phyloP scores from a whole-genome alignment of 257 asterid species.

The Oldenlandia corymbosa region DNA sequence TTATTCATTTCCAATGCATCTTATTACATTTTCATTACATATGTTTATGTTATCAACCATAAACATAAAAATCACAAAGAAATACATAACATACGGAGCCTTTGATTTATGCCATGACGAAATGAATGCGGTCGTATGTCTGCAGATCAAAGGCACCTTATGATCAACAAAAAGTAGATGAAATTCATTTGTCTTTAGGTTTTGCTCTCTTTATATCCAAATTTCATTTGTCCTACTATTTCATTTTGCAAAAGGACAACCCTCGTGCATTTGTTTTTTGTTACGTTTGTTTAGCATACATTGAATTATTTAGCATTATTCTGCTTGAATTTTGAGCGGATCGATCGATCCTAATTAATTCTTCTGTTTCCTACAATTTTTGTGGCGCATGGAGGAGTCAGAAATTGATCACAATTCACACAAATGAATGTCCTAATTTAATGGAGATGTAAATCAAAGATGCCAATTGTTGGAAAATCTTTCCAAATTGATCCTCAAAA shows the following conservation, averaged over 20 bases:
- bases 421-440: background rate
- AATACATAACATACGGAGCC: too few relatives aligned
- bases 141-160: slow-evolving; percentile 8
- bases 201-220: slow-evolving; percentile 2
- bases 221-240: background rate
- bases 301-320: background rate
- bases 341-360: background rate
- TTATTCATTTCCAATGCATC: too few relatives aligned
- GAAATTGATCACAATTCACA: background rate
- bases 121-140: slow-evolving; percentile 6
- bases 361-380: too few relatives aligned
- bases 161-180: slow-evolving; percentile 4
- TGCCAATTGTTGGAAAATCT: background rate
- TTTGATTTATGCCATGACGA: too few relatives aligned
- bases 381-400: background rate
- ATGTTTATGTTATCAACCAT: too few relatives aligned
- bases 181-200: slow-evolving; percentile 13
- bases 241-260: slow-evolving; percentile 10
- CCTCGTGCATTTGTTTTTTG: slow-evolving; percentile 12
- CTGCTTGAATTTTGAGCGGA: slow-evolving; percentile 4
- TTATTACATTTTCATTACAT: too few relatives aligned
- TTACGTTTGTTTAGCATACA: background rate
- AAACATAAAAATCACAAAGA: too few relatives aligned
- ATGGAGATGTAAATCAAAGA: too few relatives aligned
- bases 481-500: background rate